A percentile compares a stretch with the other conserved stretches of the same genome.
Evolutionary conservation across 2,329 filamentous ascomycete species (phyloP).

Genomic region (Pseudocercospora macadamiae): DNA sequence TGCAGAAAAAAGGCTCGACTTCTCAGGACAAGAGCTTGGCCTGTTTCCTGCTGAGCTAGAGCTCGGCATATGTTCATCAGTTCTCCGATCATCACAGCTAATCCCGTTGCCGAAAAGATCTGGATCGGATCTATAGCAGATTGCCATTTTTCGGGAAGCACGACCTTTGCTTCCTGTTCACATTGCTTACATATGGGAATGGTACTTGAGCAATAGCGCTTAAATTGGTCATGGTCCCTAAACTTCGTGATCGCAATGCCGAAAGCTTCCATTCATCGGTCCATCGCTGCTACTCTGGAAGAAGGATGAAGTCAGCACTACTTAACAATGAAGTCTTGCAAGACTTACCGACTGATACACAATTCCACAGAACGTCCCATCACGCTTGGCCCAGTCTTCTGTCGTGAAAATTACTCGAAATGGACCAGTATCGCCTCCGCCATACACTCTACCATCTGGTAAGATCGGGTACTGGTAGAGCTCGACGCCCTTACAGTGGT

Average conservation of each 20-base stretch:
- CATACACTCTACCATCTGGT: not conserved
- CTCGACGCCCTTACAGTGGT: not conserved
- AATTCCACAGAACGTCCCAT: not conserved
- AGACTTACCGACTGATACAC: not conserved
- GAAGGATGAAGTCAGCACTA: not conserved
- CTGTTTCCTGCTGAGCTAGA: too few relatives aligned
- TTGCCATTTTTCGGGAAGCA: too few relatives aligned
- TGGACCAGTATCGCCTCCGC: not conserved
- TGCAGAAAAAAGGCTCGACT: too few relatives aligned
- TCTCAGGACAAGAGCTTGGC: too few relatives aligned
- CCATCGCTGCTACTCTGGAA: not conserved
- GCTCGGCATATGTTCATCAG: too few relatives aligned
- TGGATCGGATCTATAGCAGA: too few relatives aligned
- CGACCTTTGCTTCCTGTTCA: too few relatives aligned
- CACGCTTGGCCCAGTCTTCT: not conserved
- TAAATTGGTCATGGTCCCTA: too few relatives aligned
- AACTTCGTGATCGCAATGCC: not conserved
- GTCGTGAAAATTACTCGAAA: not conserved
- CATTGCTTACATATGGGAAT: too few relatives aligned
- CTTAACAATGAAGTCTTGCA: not conserved
- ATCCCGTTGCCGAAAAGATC: too few relatives aligned
- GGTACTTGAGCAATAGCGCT: too few relatives aligned
- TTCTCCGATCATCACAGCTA: too few relatives aligned
- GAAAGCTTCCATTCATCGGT: not conserved
- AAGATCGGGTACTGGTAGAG: slow-evolving; percentile 1